Percentiles rank a stretch among this genome's conserved stretches.
phyloP scores from a whole-genome alignment of 257 asterid species.

The Vinca minor region DNA sequence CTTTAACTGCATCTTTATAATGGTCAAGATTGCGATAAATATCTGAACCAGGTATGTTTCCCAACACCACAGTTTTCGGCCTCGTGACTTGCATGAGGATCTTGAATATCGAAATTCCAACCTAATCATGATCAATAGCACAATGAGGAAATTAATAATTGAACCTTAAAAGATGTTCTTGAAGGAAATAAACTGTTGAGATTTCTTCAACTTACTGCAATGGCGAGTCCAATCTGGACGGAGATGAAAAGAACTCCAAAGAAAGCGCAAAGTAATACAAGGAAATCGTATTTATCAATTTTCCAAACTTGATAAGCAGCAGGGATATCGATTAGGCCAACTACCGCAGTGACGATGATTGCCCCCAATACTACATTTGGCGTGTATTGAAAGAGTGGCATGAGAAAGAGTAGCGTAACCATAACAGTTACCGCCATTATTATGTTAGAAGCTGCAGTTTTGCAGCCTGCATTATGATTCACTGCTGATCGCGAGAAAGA shows the following conservation, averaged over 20 bases:
- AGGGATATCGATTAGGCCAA: conserved; percentile 77
- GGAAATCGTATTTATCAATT: conserved; percentile 67
- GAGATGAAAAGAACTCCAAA: conserved; percentile 74
- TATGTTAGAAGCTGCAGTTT: conserved; percentile 71
- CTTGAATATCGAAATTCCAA: too few relatives aligned
- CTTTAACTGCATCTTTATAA: conserved; percentile 50
- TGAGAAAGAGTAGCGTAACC: conserved; percentile 80
- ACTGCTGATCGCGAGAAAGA: conserved; percentile 89
- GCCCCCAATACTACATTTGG: conserved; percentile 81
- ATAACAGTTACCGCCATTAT: conserved; percentile 75
- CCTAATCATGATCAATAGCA: too few relatives aligned
- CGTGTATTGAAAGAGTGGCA: conserved; percentile 88
- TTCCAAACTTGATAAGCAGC: conserved; percentile 76
- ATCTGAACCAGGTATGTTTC: conserved; percentile 66
- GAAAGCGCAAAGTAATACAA: conserved; percentile 63
- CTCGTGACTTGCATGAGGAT: conserved; percentile 72
- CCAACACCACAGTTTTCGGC: conserved; percentile 70
- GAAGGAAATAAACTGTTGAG: not conserved
- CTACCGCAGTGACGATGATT: conserved; percentile 77
- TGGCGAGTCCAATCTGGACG: conserved; percentile 72
- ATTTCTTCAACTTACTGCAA: conserved; percentile 42
- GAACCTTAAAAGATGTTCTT: not conserved
- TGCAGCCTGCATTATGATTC: conserved; percentile 89
- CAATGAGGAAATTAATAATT: too few relatives aligned
- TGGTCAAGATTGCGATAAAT: conserved; percentile 68